A percentile compares a stretch with the other conserved stretches of the same genome.
Evolutionary conservation across 164 flowering plant genomes (phyloP).

Genomic region (Stephania yunnanensis): DNA sequence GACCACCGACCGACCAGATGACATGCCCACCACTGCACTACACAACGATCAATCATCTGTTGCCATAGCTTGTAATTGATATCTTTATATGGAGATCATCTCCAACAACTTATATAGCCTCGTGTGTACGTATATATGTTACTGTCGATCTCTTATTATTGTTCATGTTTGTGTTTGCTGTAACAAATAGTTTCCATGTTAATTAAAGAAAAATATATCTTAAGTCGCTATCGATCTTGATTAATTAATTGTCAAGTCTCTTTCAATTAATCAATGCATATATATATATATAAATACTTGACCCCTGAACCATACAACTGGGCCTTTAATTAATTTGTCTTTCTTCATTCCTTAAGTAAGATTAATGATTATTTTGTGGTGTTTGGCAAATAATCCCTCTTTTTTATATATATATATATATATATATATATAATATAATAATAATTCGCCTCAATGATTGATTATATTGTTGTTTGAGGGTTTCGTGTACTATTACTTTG

Average conservation of each 20-base stretch:
- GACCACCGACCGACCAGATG: background rate
- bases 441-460: background rate
- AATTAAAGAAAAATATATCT: too few relatives aligned
- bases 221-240: background rate
- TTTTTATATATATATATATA: background rate
- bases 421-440: too few relatives aligned
- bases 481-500: background rate
- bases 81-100: background rate
- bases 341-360: background rate
- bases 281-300: background rate
- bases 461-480: background rate
- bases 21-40: background rate
- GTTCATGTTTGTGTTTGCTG: background rate
- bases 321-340: too few relatives aligned
- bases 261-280: background rate
- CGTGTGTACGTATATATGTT: background rate
- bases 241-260: background rate
- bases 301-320: background rate
- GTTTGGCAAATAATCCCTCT: background rate
- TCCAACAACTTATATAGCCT: background rate
- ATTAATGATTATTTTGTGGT: background rate
- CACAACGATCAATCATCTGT: background rate
- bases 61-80: background rate
- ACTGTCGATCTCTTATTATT: background rate
- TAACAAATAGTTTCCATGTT: background rate